Conservation (phyloP, 805 yeast genomes). For the Kuraishia cidri region DNA sequence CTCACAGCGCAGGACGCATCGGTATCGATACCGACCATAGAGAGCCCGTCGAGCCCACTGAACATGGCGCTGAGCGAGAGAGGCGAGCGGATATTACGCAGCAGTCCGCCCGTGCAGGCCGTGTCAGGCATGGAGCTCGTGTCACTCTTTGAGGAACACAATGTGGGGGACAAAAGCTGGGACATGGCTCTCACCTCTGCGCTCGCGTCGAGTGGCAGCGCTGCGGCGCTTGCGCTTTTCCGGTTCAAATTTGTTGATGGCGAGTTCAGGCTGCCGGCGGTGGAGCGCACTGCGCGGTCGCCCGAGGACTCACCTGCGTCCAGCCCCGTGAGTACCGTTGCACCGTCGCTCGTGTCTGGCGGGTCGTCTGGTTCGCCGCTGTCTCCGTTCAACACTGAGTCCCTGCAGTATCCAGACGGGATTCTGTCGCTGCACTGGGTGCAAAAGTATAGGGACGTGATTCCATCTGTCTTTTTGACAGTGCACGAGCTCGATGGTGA, state of each 20-base stretch:
- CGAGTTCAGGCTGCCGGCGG: slow-evolving; percentile 12
- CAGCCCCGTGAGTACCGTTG: no score
- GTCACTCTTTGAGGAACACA: slow-evolving; percentile 17
- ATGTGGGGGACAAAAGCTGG: slow-evolving; percentile 9
- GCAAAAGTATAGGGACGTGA: slow-evolving; percentile 33
- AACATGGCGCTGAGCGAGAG: slow-evolving; percentile 1
- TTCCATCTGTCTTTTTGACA: slow-evolving; percentile 39
- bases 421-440: slow-evolving; percentile 41
- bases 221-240: no score
- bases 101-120: slow-evolving; percentile 13
- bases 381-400: slow-evolving; percentile 36
- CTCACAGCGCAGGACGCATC: slow-evolving; percentile 7
- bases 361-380: slow-evolving; percentile 14
- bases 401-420: slow-evolving; percentile 28
- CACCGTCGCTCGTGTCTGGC: no score
- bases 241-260: slow-evolving; percentile 16
- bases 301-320: no score
- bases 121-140: slow-evolving; percentile 20
- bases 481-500: slow-evolving; percentile 30
- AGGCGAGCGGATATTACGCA: slow-evolving; percentile 8
- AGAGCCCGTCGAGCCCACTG: slow-evolving; percentile 6
- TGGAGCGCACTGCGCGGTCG: not conserved
- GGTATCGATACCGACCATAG: slow-evolving; percentile 1
- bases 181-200: slow-evolving; percentile 1
- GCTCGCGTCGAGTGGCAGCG: not conserved